Percentiles rank a stretch among this genome's conserved stretches.
phyloP scores from a whole-genome alignment of 805 yeast genomes.

The Candida ulmi region DNA sequence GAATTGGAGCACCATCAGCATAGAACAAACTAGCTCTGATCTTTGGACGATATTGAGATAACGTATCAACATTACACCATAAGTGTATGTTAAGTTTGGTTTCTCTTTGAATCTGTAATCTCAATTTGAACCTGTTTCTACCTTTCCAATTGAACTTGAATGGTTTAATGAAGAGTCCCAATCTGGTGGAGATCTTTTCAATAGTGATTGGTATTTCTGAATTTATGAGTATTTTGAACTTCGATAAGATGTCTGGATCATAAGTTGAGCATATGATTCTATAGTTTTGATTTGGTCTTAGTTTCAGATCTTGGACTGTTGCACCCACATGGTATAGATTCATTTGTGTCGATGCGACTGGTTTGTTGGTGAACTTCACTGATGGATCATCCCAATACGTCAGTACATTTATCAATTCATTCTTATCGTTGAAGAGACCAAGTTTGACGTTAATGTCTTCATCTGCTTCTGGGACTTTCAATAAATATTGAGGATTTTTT shows the following conservation, averaged over 20 bases:
- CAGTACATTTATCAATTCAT: conserved; percentile 35
- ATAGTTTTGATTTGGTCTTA: conserved; percentile 33
- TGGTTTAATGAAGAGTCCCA: conserved; percentile 31
- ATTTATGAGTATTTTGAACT: conserved; percentile 29
- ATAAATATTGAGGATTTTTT: conserved; percentile 49
- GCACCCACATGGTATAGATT: conserved; percentile 23
- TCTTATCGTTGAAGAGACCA: conserved; percentile 18
- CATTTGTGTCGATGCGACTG: conserved; percentile 31
- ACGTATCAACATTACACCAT: conserved; percentile 4
- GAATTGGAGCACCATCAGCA: conserved; percentile 23
- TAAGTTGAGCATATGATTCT: conserved; percentile 43
- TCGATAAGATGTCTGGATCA: conserved; percentile 24
- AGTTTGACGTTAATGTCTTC: conserved; percentile 17
- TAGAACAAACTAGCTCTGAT: conserved; percentile 40
- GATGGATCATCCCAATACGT: conserved; percentile 32
- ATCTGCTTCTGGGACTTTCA: conserved; percentile 23
- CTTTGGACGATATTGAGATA: conserved; percentile 36
- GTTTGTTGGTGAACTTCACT: conserved; percentile 27
- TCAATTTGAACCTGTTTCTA: conserved; percentile 32
- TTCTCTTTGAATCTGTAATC: conserved; percentile 18
- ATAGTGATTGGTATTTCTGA: conserved; percentile 14
- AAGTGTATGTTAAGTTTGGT: conserved; percentile 19
- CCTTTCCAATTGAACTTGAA: conserved; percentile 32
- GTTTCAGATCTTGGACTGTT: conserved; percentile 16
- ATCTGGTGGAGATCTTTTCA: conserved; percentile 19